Evolutionary conservation across 164 flowering plant genomes (phyloP), one percentile per base, ranked within the genome.

Genomic region (Cinnamomum chago): DNA sequence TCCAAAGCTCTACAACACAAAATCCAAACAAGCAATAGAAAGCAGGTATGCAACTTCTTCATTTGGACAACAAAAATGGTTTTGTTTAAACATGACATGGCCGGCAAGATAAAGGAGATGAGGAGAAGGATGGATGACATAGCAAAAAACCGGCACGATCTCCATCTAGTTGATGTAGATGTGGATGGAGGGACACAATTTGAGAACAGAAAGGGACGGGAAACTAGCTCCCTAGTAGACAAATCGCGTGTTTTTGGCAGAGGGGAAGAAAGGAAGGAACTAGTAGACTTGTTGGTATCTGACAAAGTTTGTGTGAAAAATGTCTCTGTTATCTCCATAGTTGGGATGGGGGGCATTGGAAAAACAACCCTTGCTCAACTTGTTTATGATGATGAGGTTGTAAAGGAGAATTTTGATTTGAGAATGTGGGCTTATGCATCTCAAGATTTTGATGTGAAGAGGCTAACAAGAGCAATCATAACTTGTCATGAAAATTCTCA

Each of bases 291-390:
- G 20, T 27, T 72, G 67, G 17, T 62, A 20, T 60, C 67, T 9
- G 67, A n/a, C 33, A 50, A 72, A 6, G 27, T 24, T n/a, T 7
- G 17, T 27, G 23, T 14, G 2, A 28, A 13, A 12, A 62, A 72
- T 62, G 20, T 72, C 9, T 60, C 74, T 1, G 52, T 72, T 5
- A 72, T 72, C n/a, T 22, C 74, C 22, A 30, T 72, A 28, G 65
- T 72, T 33, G 74, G 74, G 20, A 72, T 58, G 74, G 74, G 74
- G 23, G 74, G 74, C 17, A 22, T 72, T 58, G 74, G 74, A 13
- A 72, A 72, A 51, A 72, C 74, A 10, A 72, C 74, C 25, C 74
- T 72, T 60, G 67, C 67, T 10, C 65, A 72, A 27, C 51, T 58
- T 20, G 74, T 35, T 5, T 72, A 33, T 27, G 62, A 72, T 72